These are phyloP conservation scores for Lodderomyces parapsilosis DNA, from an alignment of 1,139 yeast species.

Conservation along the genomic window DNA sequence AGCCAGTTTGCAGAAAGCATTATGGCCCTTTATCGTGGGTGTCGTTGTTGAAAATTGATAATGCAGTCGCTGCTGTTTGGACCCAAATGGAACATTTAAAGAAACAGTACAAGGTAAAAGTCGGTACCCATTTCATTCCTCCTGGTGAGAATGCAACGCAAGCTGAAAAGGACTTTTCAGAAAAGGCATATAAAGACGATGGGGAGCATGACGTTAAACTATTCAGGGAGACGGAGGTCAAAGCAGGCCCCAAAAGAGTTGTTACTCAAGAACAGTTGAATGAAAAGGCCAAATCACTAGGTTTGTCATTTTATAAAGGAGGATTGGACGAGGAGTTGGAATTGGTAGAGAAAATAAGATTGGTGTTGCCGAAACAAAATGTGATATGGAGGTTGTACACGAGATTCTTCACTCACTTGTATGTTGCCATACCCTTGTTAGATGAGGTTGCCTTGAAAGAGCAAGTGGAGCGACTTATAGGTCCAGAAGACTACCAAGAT, in stretches of 20 bases:
- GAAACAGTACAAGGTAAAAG: constrained; percentile 8
- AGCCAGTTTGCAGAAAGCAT: constrained; percentile 22
- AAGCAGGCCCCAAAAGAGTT: constrained; percentile 1
- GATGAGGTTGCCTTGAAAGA: constrained; percentile 36
- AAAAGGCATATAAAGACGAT: constrained; percentile 18
- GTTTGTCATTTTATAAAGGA: constrained; percentile 31
- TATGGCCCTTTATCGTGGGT: constrained; percentile 41
- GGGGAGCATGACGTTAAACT: constrained; percentile 23
- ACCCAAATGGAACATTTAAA: constrained; percentile 11
- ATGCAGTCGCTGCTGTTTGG: constrained; percentile 19
- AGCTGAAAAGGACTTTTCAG: constrained; percentile 13
- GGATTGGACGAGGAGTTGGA: constrained; percentile 30
- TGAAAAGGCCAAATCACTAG: constrained; percentile 27
- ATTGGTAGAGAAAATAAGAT: constrained; percentile 32
- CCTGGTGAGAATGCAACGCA: constrained; percentile 7
- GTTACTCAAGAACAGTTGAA: constrained; percentile 15
- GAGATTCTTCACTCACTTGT: constrained; percentile 43
- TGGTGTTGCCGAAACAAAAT: constrained; percentile 42
- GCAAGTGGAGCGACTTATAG: constrained; percentile 23
- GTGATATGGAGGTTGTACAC: constrained; percentile 47
- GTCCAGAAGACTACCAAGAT: constrained; percentile 16
- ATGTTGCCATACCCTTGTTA: constrained; percentile 46
- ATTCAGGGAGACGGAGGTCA: constrained; percentile 15
- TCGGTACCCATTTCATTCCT: constrained; percentile 5
- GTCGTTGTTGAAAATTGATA: constrained; percentile 28